phyloP scores from a whole-genome alignment of 495 filamentous ascomycete genomes.

The Arthonia radiata region DNA sequence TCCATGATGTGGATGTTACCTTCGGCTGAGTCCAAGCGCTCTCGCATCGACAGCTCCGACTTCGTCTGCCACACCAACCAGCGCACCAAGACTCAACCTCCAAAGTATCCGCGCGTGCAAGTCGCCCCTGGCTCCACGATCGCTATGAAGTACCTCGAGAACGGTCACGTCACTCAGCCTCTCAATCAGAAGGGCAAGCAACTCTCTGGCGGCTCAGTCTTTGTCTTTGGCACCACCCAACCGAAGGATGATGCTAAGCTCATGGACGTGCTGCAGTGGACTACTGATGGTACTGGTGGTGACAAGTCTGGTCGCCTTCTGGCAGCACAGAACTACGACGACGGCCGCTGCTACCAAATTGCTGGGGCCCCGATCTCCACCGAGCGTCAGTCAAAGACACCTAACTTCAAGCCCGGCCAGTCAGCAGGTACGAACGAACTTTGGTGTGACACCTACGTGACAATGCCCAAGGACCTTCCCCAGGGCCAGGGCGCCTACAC shows the following conservation, averaged over 20 bases:
- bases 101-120: conserved; percentile 33
- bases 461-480: conserved; percentile 29
- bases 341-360: conserved; percentile 61
- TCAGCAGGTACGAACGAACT: conserved; percentile 17
- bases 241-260: conserved; percentile 35
- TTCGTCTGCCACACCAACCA: conserved; percentile 31
- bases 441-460: conserved; percentile 55
- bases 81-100: conserved; percentile 12
- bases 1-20: conserved; percentile 15
- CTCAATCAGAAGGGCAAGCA: conserved; percentile 34
- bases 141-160: conserved; percentile 57
- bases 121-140: conserved; percentile 42
- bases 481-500: conserved; percentile 36
- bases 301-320: conserved; percentile 49
- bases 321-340: conserved; percentile 51
- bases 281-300: conserved; percentile 45
- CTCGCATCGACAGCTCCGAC: conserved; percentile 15
- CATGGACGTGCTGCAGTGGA: conserved; percentile 55
- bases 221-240: conserved; percentile 56
- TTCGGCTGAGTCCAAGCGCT: conserved; percentile 13
- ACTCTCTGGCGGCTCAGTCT: conserved; percentile 44
- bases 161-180: conserved; percentile 61
- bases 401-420: conserved; percentile 14
- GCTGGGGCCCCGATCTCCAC: conserved; percentile 21
- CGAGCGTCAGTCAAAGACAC: conserved; percentile 24